phyloP scores from a whole-genome alignment of 176 grass and related monocot genomes.

The Triticum monococcum region DNA sequence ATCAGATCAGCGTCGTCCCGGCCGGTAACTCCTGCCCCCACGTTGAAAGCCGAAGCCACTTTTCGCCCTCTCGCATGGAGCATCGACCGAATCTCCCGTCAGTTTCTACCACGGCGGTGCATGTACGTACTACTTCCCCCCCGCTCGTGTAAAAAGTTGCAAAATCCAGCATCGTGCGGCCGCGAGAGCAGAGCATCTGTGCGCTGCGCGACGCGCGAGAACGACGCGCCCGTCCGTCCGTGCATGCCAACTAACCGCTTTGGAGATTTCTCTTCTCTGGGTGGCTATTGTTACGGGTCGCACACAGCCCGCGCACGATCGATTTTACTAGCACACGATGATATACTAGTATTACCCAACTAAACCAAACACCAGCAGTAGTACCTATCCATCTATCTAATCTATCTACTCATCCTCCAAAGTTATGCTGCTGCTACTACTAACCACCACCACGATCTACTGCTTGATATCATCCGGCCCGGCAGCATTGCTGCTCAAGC shows the following conservation, averaged over 20 bases:
- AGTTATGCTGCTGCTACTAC: not conserved
- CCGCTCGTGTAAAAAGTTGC: too few species aligned
- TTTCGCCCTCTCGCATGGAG: not conserved
- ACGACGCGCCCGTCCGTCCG: not conserved
- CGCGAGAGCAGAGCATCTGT: not conserved
- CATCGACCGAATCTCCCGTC: not conserved
- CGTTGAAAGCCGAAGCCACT: not conserved
- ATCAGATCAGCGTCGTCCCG: not conserved
- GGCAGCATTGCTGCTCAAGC: conserved; percentile 24
- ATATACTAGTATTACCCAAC: not conserved
- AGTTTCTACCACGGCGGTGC: not conserved
- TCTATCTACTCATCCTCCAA: not conserved
- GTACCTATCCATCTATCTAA: too few species aligned
- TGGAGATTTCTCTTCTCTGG: not conserved
- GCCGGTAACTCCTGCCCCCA: not conserved
- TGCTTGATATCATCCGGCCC: not conserved
- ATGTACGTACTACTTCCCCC: too few species aligned
- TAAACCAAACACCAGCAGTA: conserved; percentile 23
- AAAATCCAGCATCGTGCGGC: not conserved
- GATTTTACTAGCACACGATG: not conserved
- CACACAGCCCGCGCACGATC: conserved; percentile 14
- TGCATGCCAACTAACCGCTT: conserved; percentile 29
- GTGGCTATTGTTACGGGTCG: not conserved
- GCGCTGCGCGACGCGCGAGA: not conserved
- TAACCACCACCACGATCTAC: not conserved